Evolutionary conservation across 2,329 filamentous ascomycete genomes (phyloP), one percentile per base, ranked within the genome.

Genomic region (Verticillium albo-atrum): DNA sequence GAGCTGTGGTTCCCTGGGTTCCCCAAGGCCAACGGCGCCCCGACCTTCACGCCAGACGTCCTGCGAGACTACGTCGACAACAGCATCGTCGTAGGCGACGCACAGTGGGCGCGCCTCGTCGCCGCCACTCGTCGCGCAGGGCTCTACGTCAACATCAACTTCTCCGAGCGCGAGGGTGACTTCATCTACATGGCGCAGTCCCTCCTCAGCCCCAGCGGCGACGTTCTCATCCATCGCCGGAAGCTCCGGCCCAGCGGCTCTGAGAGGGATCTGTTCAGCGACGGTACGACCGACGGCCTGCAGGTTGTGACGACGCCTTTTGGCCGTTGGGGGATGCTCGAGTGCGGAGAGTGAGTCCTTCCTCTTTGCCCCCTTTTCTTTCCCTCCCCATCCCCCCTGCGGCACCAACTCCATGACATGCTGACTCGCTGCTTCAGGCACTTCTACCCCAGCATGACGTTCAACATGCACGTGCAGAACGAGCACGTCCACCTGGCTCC

Each of bases 191-290:
- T 82, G 32, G 68, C 77, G 0, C 79, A 82, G 62, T 72, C 72
- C 3, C 70, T 81, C 12, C 76, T 82, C 57, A 72, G 67, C 1
- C 67, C 71, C 0, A 63, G 72, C 28, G 79, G 79, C 1, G 68
- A 77, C 17, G 42, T 81, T 6, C 55, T 71, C 6, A 65, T 72
- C 5, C 69, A 74, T 42, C 75, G 79, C 2, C 73, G 77, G 25
- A 83, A 84, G 68, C 70, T 83, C 61, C 82, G 83, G 63, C 75
- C 80, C 0, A 82, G 79, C 0, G 79, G 83, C 56, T 76, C 82
- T 70, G 81, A 83, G 65, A 73, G 78, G 0, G 78, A 76, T 2
- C 63, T 82, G 15, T 83, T 77, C 30, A 80, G 80, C 1, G 80
- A 83, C 42, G 75, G 75, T 0, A 67, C 68, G 0, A 75, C 71